Evolutionary conservation across 78 protist genomes (phyloP).

Genomic region (Dictyostelium brefeldianum): DNA sequence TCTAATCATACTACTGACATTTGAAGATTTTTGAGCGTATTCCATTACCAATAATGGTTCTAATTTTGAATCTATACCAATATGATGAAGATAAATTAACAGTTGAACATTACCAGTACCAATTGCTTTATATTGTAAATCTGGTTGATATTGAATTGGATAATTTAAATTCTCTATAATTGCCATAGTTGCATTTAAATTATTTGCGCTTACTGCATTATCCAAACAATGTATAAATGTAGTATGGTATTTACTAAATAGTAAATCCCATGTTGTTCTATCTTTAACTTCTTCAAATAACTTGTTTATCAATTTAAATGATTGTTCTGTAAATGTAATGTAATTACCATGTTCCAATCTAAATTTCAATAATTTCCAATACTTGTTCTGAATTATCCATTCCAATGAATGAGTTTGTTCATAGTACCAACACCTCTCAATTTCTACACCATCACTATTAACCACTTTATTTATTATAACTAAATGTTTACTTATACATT

Average conservation of each 20-base stretch:
- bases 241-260: background rate
- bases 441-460: no score
- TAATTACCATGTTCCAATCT: background rate
- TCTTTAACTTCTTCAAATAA: background rate
- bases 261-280: background rate
- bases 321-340: background rate
- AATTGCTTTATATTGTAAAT: slow-evolving; percentile 16
- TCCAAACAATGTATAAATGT: slow-evolving; percentile 17
- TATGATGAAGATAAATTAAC: background rate
- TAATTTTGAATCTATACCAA: background rate
- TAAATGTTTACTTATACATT: background rate
- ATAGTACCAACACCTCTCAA: background rate
- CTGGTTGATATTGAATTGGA: slow-evolving; percentile 21
- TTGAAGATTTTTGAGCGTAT: slow-evolving; percentile 9
- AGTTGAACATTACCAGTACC: background rate
- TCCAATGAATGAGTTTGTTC: slow-evolving; percentile 16
- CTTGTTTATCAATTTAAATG: background rate
- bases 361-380: background rate
- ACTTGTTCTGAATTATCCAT: slow-evolving; percentile 1
- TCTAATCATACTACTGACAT: slow-evolving; percentile 2
- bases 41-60: background rate
- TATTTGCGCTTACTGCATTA: background rate
- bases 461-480: background rate
- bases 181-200: background rate
- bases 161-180: background rate